phyloP scores from a whole-genome alignment of 306 rosid genomes.

The Dryas alaskensis region DNA sequence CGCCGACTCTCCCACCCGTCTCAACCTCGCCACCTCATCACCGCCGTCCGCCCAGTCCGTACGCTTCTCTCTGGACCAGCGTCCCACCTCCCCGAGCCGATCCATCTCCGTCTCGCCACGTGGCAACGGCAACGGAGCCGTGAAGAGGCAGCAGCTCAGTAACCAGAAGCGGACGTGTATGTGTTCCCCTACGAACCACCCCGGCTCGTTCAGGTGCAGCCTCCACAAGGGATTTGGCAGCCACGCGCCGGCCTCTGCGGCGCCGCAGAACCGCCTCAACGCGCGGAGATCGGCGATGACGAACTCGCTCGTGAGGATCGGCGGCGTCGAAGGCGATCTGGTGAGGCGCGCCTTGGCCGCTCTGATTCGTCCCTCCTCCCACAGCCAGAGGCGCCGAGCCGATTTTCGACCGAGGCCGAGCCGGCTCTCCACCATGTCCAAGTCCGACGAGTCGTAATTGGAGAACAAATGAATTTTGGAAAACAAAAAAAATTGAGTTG shows the following conservation, averaged over 20 bases:
- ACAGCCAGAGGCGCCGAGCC: constrained; percentile 66
- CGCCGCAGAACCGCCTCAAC: constrained; percentile 68
- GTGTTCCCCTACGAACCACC: constrained; percentile 94
- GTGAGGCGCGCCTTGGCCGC: constrained; percentile 80
- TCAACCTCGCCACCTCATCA: constrained; percentile 43
- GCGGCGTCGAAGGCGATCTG: constrained; percentile 93
- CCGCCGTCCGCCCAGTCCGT: constrained; percentile 51
- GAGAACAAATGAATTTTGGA: background rate
- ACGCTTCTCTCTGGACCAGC: constrained; percentile 58
- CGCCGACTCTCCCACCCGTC: constrained; percentile 67
- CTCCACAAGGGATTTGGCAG: constrained; percentile 60
- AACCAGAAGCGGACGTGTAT: constrained; percentile 71
- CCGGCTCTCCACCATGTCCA: constrained; percentile 77
- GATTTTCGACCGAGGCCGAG: constrained; percentile 73
- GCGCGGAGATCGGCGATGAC: constrained; percentile 99
- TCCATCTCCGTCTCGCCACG: constrained; percentile 59
- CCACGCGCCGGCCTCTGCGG: constrained; percentile 26
- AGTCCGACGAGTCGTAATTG: constrained; percentile 30
- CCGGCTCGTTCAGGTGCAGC: constrained; percentile 92
- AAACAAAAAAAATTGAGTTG: background rate
- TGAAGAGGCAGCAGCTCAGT: constrained; percentile 37
- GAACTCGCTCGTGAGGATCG: constrained; percentile 83
- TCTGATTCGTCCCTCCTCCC: constrained; percentile 90
- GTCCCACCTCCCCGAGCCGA: constrained; percentile 75
- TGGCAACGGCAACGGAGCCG: constrained; percentile 25